Conservation (phyloP, 2,329 filamentous ascomycete species). For the Plenodomus lindquistii region DNA sequence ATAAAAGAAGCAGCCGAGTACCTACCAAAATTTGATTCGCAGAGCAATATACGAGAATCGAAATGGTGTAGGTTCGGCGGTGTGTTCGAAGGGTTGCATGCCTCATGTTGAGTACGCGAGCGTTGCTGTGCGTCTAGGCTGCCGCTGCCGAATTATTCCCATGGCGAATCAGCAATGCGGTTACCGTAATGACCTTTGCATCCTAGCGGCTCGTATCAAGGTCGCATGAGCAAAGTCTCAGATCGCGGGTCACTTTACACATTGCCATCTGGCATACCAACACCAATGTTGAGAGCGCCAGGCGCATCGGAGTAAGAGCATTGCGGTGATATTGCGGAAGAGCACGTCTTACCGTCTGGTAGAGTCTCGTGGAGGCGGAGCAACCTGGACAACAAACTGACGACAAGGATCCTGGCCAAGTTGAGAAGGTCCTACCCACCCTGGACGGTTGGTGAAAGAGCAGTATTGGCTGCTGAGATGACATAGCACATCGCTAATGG, state of each 20-base stretch:
- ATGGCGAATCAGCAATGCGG: slow-evolving; percentile 1
- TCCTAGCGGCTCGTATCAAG: slow-evolving; percentile 1
- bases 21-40: too few species aligned
- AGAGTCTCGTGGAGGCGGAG: neutral
- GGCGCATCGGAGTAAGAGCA: neutral
- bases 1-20: too few species aligned
- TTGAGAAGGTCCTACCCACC: neutral
- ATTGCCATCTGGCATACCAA: neutral
- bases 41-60: neutral
- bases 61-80: neutral
- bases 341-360: neutral
- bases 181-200: neutral
- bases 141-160: slow-evolving; percentile 1
- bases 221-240: slow-evolving; percentile 7
- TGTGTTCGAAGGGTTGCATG: neutral
- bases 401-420: neutral
- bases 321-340: neutral
- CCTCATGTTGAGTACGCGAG: neutral
- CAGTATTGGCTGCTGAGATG: neutral
- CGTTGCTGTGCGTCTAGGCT: neutral
- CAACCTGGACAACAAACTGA: neutral
- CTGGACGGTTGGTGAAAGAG: neutral
- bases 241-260: slow-evolving; percentile 6
- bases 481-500: neutral
- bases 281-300: neutral